Conservation (phyloP, 2,329 filamentous ascomycete genomes). For the Beauveria scarabaeidicola region DNA sequence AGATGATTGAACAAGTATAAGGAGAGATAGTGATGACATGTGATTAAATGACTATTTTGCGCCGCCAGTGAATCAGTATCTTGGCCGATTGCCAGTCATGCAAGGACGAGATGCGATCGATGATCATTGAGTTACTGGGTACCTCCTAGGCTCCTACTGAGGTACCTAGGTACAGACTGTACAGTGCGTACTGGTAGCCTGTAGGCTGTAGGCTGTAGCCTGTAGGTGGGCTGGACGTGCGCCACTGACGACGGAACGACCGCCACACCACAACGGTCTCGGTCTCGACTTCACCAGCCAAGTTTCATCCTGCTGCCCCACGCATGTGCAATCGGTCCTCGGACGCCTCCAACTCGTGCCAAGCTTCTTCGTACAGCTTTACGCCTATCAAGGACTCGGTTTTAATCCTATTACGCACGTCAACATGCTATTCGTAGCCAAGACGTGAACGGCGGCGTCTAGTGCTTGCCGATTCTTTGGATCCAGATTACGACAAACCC, state of each 20-base stretch:
- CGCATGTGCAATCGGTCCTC: neutral
- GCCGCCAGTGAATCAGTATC: too few species aligned
- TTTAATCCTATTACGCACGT: neutral
- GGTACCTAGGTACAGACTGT: too few species aligned
- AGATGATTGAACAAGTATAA: neutral
- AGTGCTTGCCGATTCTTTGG: neutral
- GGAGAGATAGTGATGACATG: neutral
- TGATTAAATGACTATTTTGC: neutral
- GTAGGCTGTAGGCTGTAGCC: too few species aligned
- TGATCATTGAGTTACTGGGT: neutral
- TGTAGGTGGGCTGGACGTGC: neutral
- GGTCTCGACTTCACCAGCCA: neutral
- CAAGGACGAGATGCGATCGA: neutral
- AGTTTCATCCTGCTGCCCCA: constrained; percentile 1
- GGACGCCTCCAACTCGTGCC: neutral
- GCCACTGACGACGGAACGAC: neutral
- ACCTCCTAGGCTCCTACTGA: too few species aligned
- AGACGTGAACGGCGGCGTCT: neutral
- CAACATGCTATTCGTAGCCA: neutral
- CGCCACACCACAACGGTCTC: constrained; percentile 5
- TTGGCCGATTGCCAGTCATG: neutral
- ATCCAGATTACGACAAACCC: neutral
- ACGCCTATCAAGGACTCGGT: neutral
- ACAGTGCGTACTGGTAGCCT: too few species aligned
- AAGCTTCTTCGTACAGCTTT: neutral